These are phyloP conservation scores for Pythium scleroteichum DNA, from an alignment of 352 stramenopile species.

Conservation along the genomic window DNA sequence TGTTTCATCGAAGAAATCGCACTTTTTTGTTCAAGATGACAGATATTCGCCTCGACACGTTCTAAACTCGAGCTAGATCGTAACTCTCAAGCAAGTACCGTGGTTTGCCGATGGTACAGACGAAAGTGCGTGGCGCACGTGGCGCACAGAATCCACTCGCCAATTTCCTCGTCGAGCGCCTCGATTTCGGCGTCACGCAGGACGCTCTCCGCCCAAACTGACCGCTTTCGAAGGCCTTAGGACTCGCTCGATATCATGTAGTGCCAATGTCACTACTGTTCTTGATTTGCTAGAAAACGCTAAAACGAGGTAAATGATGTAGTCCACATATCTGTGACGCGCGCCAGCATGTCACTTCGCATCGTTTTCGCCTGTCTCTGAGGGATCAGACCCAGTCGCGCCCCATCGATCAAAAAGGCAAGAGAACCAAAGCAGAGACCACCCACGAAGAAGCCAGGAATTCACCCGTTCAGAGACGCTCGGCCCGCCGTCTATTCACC, in stretches of 20 bases:
- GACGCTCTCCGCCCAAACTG: constrained; percentile 54
- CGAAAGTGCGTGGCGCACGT: constrained; percentile 62
- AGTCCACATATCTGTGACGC: constrained; percentile 12
- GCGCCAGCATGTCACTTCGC: constrained; percentile 1
- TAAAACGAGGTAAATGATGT: constrained; percentile 10
- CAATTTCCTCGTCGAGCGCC: constrained; percentile 53
- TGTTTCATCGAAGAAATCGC: too few species aligned
- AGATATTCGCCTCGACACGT: too few species aligned
- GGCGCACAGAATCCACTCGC: constrained; percentile 62
- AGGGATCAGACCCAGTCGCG: constrained; percentile 12
- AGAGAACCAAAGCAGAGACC: constrained; percentile 13
- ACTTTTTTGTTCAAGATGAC: too few species aligned
- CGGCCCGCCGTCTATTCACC: background rate
- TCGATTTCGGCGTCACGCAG: constrained; percentile 52
- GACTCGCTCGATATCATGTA: too few species aligned
- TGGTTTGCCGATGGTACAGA: too few species aligned
- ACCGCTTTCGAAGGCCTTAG: constrained; percentile 30
- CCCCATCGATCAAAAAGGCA: constrained; percentile 12
- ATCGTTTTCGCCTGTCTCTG: background rate
- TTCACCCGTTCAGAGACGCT: constrained; percentile 4
- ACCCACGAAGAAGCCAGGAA: constrained; percentile 10
- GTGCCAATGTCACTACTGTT: constrained; percentile 10
- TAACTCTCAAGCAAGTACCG: too few species aligned
- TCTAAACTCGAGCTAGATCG: too few species aligned
- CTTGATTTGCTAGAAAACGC: too few species aligned